These are phyloP conservation scores for Pachyrhizus erosus DNA, from an alignment of 306 rosid species.

Conservation along the genomic window DNA sequence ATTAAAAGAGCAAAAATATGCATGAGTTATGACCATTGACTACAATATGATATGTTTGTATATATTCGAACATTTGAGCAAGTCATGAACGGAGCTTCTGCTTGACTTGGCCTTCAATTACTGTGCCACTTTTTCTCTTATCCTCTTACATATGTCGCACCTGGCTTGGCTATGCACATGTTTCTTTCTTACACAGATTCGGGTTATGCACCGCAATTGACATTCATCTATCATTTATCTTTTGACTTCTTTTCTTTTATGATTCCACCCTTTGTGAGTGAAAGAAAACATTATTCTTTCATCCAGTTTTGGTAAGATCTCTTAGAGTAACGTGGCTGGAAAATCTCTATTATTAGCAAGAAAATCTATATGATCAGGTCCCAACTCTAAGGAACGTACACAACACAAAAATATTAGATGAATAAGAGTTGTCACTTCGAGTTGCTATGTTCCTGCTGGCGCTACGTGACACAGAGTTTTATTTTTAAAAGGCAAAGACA, in stretches of 20 bases:
- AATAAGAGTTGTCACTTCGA: background rate
- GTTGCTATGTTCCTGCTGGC: background rate
- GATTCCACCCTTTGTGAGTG: background rate
- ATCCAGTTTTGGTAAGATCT: background rate
- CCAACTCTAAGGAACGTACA: background rate
- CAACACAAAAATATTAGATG: background rate
- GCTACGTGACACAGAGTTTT: background rate
- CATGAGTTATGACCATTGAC: background rate
- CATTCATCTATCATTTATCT: background rate
- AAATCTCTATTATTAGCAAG: background rate
- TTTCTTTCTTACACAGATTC: background rate
- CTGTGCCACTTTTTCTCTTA: background rate
- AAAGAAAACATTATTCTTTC: background rate
- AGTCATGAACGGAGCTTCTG: background rate
- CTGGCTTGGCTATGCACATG: background rate
- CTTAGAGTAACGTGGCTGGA: background rate
- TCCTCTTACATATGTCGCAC: background rate
- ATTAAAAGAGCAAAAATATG: background rate
- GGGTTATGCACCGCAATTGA: slow-evolving; percentile 22
- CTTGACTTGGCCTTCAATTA: background rate
- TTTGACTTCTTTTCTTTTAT: slow-evolving; percentile 11
- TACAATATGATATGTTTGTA: background rate
- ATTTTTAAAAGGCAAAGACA: slow-evolving; percentile 3
- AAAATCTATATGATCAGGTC: background rate
- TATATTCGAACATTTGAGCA: background rate